Evolutionary conservation across 2,329 filamentous ascomycete species (phyloP).

Genomic region (Monilinia fructicola): DNA sequence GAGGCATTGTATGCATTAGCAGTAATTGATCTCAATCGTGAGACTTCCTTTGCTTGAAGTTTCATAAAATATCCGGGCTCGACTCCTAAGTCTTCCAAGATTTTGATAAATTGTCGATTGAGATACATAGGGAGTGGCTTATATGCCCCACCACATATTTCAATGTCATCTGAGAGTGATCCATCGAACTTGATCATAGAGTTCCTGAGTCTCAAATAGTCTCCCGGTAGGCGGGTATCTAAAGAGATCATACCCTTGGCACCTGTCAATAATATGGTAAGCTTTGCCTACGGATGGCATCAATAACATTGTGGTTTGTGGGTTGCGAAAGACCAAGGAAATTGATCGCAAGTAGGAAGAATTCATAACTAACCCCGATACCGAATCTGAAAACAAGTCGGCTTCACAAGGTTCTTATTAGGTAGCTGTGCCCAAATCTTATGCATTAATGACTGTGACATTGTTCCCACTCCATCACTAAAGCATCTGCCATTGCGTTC

Average conservation of each 20-base stretch:
- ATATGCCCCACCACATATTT: conserved; percentile 69
- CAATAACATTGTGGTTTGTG: too few species aligned
- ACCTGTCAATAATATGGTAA: conserved; percentile 42
- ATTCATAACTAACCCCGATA: conserved; percentile 52
- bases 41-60: conserved; percentile 63
- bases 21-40: conserved; percentile 59
- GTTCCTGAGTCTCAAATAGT: conserved; percentile 59
- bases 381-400: conserved; percentile 73
- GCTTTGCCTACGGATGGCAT: not conserved
- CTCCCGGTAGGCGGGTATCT: conserved; percentile 59
- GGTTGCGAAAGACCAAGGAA: not conserved
- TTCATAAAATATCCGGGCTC: conserved; percentile 57
- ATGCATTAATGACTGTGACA: conserved; percentile 60
- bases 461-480: conserved; percentile 76
- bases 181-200: conserved; percentile 81
- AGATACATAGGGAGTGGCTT: conserved; percentile 68
- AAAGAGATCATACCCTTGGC: conserved; percentile 78
- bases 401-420: conserved; percentile 45
- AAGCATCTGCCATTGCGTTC: conserved; percentile 60
- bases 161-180: conserved; percentile 54
- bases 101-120: conserved; percentile 82
- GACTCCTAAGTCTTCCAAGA: conserved; percentile 75
- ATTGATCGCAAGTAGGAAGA: not conserved
- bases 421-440: conserved; percentile 60
- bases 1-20: conserved; percentile 60